Conservation (phyloP, 2,329 filamentous ascomycete genomes). For the Niveomyces coronatus region DNA sequence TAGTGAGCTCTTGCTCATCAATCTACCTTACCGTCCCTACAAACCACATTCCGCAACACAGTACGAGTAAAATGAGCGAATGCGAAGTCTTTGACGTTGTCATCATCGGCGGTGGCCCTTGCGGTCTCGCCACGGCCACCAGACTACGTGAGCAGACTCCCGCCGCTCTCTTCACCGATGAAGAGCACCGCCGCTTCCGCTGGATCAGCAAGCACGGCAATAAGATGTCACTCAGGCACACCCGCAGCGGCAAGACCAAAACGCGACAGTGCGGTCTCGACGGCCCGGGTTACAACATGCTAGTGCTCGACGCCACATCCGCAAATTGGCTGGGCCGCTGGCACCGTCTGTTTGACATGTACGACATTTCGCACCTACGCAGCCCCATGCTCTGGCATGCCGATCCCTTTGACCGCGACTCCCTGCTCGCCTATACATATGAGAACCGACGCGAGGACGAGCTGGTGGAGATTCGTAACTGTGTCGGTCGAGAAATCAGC, state of each 20-base stretch:
- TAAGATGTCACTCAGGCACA: slow-evolving; percentile 45
- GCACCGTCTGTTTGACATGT: slow-evolving; percentile 56
- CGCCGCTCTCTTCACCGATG: slow-evolving; percentile 72
- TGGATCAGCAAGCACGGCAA: slow-evolving; percentile 60
- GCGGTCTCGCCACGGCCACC: slow-evolving; percentile 63
- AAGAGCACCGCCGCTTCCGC: slow-evolving; percentile 71
- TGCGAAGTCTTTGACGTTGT: slow-evolving; percentile 50
- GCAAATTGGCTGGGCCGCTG: slow-evolving; percentile 60
- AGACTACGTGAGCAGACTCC: slow-evolving; percentile 63
- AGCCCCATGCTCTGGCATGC: slow-evolving; percentile 80
- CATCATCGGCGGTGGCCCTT: slow-evolving; percentile 66
- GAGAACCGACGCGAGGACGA: slow-evolving; percentile 50
- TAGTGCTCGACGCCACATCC: slow-evolving; percentile 58
- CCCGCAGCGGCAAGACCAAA: slow-evolving; percentile 23
- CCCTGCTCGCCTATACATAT: slow-evolving; percentile 58
- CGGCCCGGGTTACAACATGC: slow-evolving; percentile 30
- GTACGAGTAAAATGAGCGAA: slow-evolving; percentile 2
- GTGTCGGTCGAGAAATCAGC: slow-evolving; percentile 69
- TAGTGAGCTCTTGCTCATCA: background rate
- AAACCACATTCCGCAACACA: background rate
- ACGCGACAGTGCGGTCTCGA: slow-evolving; percentile 3
- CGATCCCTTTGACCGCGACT: slow-evolving; percentile 65
- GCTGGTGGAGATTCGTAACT: slow-evolving; percentile 59
- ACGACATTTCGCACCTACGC: slow-evolving; percentile 61
- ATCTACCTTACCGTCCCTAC: too few relatives aligned